Base-by-base conservation (phyloP, 768 basidiomycete genomes). In the Termitomyces sp. region DNA sequence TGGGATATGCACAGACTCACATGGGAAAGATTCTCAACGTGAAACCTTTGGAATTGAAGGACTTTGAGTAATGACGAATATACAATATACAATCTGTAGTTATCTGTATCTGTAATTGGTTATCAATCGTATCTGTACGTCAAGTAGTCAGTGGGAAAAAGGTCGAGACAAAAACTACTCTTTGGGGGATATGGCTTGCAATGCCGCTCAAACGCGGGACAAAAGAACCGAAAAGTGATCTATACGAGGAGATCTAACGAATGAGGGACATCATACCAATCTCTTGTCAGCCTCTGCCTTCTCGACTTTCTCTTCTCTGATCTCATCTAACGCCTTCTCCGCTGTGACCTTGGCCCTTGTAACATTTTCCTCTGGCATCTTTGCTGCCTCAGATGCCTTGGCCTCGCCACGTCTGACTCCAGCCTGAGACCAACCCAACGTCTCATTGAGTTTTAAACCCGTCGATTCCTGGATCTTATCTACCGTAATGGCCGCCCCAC, bases 371-470 rank as follows among this genome's bases (percentile, higher is more conserved):
- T 73, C 74, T 18, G 71, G 65, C 47, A 64, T 64, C 33, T 66
- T 69, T 20, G 60, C 61, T 28, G 57, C 61, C 1, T 68, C 70
- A 16, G 61, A 54, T 24, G 61, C 68, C 42, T 62, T 68, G 12
- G 18, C 59, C 59, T 69, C 67, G 9, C 63, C 64, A 20, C 38
- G 52, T 30, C 62, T 48, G 26, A 62, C 9, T 63, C 53, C 20
- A 42, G 50, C 57, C 54, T 65, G 61, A 2, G 73, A 65, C 77
- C 75, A 76, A 14, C 82, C 83, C 16, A 88, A 66, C 7, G 77
- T 80, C 69, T 86, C 85, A 38, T 76, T 74, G 46, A 94, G 64
- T 72, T 86, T 89, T 66, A 95, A 66, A 0, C 93, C 92, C 2
- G 92, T 92, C 32, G 72, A 66, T 55, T 83, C 78, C 74, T 93